These are phyloP conservation scores for Euphorbia lathyris DNA, from an alignment of 345 rosid genomes.

Conservation along the genomic window DNA sequence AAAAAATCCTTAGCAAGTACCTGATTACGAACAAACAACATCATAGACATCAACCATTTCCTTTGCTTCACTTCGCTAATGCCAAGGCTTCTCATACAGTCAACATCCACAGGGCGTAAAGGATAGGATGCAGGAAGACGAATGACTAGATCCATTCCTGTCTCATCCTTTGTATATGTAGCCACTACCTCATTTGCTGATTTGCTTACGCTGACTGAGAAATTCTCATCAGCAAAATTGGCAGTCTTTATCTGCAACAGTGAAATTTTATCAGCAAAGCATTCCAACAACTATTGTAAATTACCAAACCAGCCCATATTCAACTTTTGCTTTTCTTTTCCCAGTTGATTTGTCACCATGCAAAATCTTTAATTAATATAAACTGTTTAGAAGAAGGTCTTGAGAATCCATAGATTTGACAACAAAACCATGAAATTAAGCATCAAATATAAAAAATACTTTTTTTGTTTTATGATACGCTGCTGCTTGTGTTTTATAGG, in stretches of 20 bases:
- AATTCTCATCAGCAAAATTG: constrained; percentile 74
- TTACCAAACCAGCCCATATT: neutral
- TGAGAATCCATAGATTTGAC: neutral
- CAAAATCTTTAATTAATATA: neutral
- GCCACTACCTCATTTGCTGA: constrained; percentile 95
- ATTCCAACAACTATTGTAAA: neutral
- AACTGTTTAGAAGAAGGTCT: neutral
- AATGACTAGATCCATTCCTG: constrained; percentile 89
- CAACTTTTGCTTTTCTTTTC: neutral
- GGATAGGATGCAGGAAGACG: constrained; percentile 90
- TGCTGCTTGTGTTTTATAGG: too few relatives aligned
- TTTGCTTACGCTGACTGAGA: constrained; percentile 81
- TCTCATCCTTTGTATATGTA: constrained; percentile 90
- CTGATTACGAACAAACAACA: constrained; percentile 89
- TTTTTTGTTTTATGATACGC: too few relatives aligned
- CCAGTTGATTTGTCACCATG: neutral
- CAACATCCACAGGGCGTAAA: constrained; percentile 78
- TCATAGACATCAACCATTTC: constrained; percentile 97
- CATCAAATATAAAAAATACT: too few relatives aligned
- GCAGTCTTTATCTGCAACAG: constrained; percentile 83
- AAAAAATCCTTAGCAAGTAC: constrained; percentile 32
- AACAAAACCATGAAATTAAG: neutral
- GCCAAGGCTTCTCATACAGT: constrained; percentile 83
- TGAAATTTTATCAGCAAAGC: constrained; percentile 8
- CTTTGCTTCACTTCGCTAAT: constrained; percentile 91